Evolutionary conservation across 192 early-diverging fungal genomes (phyloP).

Genomic region (Backusella circina): DNA sequence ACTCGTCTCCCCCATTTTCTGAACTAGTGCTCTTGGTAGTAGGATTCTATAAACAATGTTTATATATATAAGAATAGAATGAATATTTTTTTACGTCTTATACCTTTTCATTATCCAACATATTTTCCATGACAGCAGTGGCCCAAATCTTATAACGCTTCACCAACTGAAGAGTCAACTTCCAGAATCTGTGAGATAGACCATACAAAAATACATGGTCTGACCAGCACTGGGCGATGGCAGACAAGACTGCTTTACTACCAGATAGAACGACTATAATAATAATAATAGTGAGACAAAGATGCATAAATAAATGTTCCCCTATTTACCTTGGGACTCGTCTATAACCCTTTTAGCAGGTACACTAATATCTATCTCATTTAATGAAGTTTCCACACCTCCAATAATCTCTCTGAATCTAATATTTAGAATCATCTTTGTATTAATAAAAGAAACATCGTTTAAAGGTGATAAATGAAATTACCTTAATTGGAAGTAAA

Average conservation of each 20-base stretch:
- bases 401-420: slow-evolving; percentile 47
- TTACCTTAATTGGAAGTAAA: slow-evolving; percentile 59
- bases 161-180: slow-evolving; percentile 51
- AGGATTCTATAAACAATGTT: background rate
- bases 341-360: background rate
- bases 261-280: slow-evolving; percentile 34
- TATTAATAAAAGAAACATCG: background rate
- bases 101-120: background rate
- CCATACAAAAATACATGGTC: slow-evolving; percentile 54
- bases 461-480: background rate
- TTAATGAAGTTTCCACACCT: slow-evolving; percentile 35
- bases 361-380: background rate
- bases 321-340: background rate
- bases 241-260: slow-evolving; percentile 43
- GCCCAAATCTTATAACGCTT: slow-evolving; percentile 30
- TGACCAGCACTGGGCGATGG: slow-evolving; percentile 57
- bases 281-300: background rate
- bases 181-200: slow-evolving; percentile 58
- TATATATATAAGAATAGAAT: background rate
- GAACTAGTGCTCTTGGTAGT: background rate
- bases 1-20: background rate
- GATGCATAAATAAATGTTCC: background rate
- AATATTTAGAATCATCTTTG: too few species aligned
- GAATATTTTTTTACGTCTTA: background rate
- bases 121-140: slow-evolving; percentile 5